These are phyloP conservation scores for Wickerhamomyces sp. DNA, from an alignment of 1,139 yeast species.

Conservation along the genomic window DNA sequence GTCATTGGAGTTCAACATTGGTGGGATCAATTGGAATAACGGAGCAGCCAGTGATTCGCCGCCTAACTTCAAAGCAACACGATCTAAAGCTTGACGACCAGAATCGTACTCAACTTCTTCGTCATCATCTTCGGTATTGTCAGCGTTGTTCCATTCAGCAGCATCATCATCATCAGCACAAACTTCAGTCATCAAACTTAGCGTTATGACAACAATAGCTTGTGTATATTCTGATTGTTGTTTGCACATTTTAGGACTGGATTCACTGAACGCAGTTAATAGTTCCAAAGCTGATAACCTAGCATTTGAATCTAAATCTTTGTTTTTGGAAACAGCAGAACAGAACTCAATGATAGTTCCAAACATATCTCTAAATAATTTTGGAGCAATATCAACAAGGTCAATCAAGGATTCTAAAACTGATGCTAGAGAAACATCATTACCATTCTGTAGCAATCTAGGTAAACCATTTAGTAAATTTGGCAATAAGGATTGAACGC, in stretches of 20 bases:
- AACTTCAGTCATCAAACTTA: constrained; percentile 88
- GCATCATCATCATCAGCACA: constrained; percentile 80
- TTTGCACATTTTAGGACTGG: constrained; percentile 94
- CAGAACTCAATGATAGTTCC: constrained; percentile 81
- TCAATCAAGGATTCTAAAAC: constrained; percentile 90
- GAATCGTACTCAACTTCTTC: constrained; percentile 87
- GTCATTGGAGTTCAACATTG: constrained; percentile 64
- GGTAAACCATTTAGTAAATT: constrained; percentile 82
- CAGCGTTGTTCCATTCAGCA: constrained; percentile 82
- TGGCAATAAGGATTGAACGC: constrained; percentile 75
- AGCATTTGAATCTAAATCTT: constrained; percentile 71
- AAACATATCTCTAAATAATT: constrained; percentile 87
- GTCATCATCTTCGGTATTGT: constrained; percentile 75
- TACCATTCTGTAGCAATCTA: constrained; percentile 70
- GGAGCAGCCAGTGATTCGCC: constrained; percentile 85
- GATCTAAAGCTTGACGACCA: constrained; percentile 89
- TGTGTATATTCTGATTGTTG: constrained; percentile 68
- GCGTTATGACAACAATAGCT: constrained; percentile 66
- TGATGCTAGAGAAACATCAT: constrained; percentile 74
- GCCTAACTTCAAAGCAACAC: constrained; percentile 77
- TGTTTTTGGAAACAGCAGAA: constrained; percentile 73
- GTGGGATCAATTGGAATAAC: constrained; percentile 79
- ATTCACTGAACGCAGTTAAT: constrained; percentile 84
- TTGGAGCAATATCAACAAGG: constrained; percentile 89
- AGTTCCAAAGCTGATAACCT: constrained; percentile 86